phyloP scores from a whole-genome alignment of 2,329 filamentous ascomycete species.

The Corniculantispora saksenae region DNA sequence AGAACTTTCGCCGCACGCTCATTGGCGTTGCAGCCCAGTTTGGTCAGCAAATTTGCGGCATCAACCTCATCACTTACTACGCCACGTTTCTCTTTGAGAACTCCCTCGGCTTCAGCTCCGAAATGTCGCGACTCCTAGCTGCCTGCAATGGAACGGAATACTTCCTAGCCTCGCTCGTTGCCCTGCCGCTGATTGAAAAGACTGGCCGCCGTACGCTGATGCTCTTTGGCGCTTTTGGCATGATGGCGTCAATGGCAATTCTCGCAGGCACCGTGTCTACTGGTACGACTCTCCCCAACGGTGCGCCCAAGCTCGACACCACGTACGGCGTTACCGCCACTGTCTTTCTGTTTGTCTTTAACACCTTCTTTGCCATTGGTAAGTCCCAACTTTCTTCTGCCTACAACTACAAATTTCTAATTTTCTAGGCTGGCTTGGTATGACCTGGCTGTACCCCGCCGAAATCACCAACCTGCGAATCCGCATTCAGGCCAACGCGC shows the following conservation, averaged over 20 bases:
- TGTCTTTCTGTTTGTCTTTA: conserved; percentile 62
- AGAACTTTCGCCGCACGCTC: conserved; percentile 42
- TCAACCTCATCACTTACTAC: conserved; percentile 52
- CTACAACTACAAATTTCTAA: conserved; percentile 21
- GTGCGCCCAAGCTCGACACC: conserved; percentile 30
- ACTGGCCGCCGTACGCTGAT: conserved; percentile 63
- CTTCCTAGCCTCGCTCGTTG: conserved; percentile 40
- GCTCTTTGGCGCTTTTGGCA: conserved; percentile 63
- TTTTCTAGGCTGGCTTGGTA: conserved; percentile 56
- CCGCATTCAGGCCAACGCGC: conserved; percentile 63
- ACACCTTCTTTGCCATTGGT: conserved; percentile 56
- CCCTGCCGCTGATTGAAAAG: conserved; percentile 46
- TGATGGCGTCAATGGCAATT: conserved; percentile 65
- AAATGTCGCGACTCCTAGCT: conserved; percentile 54
- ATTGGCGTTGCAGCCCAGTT: conserved; percentile 50
- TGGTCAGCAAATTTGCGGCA: conserved; percentile 50
- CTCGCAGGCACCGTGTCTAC: conserved; percentile 37
- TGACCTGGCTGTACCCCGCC: conserved; percentile 63
- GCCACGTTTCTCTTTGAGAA: conserved; percentile 36
- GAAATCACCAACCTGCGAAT: conserved; percentile 62
- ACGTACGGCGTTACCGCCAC: conserved; percentile 34
- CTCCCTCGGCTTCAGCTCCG: conserved; percentile 46
- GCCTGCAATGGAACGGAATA: conserved; percentile 53
- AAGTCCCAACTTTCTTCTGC: background rate
- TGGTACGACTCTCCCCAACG: conserved; percentile 32